phyloP scores from a whole-genome alignment of 768 basidiomycete genomes.

The Termitomyces sp. region DNA sequence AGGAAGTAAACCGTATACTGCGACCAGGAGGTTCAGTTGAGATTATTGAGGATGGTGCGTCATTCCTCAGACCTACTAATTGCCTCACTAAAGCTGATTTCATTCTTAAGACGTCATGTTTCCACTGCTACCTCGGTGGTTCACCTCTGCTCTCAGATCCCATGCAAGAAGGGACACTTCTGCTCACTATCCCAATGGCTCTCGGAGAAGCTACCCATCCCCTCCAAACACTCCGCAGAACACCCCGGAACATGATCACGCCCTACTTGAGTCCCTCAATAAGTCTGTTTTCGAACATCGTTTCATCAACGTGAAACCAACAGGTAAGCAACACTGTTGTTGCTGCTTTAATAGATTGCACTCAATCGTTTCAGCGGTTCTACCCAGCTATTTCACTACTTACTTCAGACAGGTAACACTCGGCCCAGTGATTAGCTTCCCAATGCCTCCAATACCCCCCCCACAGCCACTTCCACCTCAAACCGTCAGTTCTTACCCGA shows the following conservation, averaged over 20 bases:
- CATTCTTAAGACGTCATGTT: conserved; percentile 62
- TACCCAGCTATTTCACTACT: conserved; percentile 67
- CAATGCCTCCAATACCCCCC: conserved; percentile 71
- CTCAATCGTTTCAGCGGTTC: conserved; percentile 40
- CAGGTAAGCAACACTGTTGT: conserved; percentile 37
- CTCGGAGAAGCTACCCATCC: conserved; percentile 32
- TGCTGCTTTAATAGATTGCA: not conserved
- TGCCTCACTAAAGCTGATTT: not conserved
- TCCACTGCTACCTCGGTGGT: conserved; percentile 75
- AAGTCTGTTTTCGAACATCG: conserved; percentile 65
- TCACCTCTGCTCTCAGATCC: conserved; percentile 63
- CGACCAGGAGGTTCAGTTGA: conserved; percentile 69
- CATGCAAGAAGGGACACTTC: conserved; percentile 45
- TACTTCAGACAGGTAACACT: conserved; percentile 65
- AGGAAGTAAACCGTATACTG: conserved; percentile 75
- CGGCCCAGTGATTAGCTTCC: conserved; percentile 58
- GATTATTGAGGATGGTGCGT: conserved; percentile 67
- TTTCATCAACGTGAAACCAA: conserved; percentile 69
- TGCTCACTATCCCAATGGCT: conserved; percentile 47
- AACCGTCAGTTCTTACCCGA: conserved; percentile 33
- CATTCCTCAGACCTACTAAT: not conserved
- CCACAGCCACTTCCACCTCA: conserved; percentile 50
- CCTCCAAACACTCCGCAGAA: conserved; percentile 27
- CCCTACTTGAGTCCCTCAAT: conserved; percentile 63
- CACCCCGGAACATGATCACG: conserved; percentile 58